Conservation (phyloP, 768 basidiomycete species). For the Daedaleopsis sinensis region DNA sequence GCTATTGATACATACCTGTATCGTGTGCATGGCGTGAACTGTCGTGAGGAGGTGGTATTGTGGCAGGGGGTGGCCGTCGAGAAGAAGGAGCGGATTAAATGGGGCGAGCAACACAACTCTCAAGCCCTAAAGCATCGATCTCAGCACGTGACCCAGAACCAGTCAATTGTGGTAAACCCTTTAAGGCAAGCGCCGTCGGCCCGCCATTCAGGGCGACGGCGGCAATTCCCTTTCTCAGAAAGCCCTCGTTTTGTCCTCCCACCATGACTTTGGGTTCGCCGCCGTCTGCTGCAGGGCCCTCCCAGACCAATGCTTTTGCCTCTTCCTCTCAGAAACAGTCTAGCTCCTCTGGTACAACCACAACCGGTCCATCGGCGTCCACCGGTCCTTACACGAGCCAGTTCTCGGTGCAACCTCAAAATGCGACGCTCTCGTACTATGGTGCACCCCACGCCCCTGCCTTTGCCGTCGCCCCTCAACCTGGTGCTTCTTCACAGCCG, state of each 20-base stretch:
- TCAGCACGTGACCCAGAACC: slow-evolving; percentile 12
- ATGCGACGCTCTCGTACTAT: slow-evolving; percentile 8
- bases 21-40: slow-evolving; percentile 46
- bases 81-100: background rate
- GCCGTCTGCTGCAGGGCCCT: slow-evolving; percentile 44
- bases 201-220: too few relatives aligned
- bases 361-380: slow-evolving; percentile 9
- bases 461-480: background rate
- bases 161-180: background rate
- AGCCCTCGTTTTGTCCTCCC: slow-evolving; percentile 6
- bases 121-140: slow-evolving; percentile 15
- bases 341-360: background rate
- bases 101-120: too few relatives aligned
- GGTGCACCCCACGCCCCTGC: background rate
- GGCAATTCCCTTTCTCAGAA: too few relatives aligned
- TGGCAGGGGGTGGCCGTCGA: slow-evolving; percentile 7
- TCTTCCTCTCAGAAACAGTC: slow-evolving; percentile 12
- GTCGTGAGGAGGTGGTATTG: background rate
- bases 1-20: slow-evolving; percentile 38
- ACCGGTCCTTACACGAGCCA: slow-evolving; percentile 13
- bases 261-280: slow-evolving; percentile 45
- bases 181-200: too few relatives aligned
- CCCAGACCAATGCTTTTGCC: slow-evolving; percentile 23
- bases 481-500: background rate
- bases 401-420: slow-evolving; percentile 14